A percentile compares a stretch with the other conserved stretches of the same genome.
Conservation (phyloP, 1,139 yeast species). For the Meyerozyma guilliermondii region DNA sequence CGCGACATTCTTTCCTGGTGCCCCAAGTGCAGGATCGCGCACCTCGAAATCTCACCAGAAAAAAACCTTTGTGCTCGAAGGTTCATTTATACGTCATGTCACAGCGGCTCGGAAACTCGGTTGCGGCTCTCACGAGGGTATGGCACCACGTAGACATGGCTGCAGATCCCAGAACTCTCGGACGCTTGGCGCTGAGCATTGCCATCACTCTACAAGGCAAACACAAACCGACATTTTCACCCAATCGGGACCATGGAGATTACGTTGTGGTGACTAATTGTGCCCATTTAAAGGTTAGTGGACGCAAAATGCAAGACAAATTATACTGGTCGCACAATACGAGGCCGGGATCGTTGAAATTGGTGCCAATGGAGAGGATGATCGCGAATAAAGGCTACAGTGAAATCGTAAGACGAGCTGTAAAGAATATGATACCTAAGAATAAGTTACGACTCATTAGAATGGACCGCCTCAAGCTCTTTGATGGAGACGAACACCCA, state of each 20-base stretch:
- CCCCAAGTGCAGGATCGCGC: background rate
- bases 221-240: constrained; percentile 85
- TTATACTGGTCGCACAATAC: constrained; percentile 89
- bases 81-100: constrained; percentile 34
- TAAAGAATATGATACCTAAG: constrained; percentile 93
- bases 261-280: constrained; percentile 96
- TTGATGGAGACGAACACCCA: constrained; percentile 86
- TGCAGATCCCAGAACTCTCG: constrained; percentile 77
- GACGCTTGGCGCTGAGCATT: constrained; percentile 85
- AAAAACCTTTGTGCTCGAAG: background rate
- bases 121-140: constrained; percentile 72
- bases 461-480: constrained; percentile 77
- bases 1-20: background rate
- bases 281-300: constrained; percentile 71
- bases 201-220: constrained; percentile 91
- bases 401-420: constrained; percentile 80
- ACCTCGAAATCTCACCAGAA: background rate
- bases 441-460: constrained; percentile 77
- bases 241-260: constrained; percentile 83
- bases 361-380: constrained; percentile 76
- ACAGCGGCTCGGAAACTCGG: constrained; percentile 56
- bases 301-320: constrained; percentile 77
- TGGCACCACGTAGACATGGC: constrained; percentile 98
- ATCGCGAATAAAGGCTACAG: constrained; percentile 78
- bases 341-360: constrained; percentile 84